Evolutionary conservation across 177 flowering plant species (phyloP).

Genomic region (Vitis hybrid): DNA sequence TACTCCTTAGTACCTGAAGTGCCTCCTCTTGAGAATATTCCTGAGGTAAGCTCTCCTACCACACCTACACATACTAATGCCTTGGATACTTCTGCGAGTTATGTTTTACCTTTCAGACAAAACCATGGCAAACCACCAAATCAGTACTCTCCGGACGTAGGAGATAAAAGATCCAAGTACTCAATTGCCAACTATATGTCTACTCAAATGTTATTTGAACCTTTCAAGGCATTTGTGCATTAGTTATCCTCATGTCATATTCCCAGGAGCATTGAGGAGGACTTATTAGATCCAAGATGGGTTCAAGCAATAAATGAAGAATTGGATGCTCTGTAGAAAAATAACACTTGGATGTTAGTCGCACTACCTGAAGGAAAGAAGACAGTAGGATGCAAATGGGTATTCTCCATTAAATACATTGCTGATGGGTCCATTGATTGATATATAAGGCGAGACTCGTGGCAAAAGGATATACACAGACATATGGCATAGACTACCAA

Average conservation of each 20-base stretch:
- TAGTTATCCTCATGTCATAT: not conserved
- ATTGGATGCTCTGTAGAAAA: not conserved
- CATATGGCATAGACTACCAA: not conserved
- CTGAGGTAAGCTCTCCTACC: not conserved
- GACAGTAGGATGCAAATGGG: too few species aligned
- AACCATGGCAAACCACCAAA: not conserved
- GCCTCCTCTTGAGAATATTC: too few species aligned
- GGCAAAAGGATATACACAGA: not conserved
- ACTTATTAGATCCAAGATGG: not conserved
- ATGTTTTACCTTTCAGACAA: not conserved
- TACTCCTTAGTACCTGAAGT: not conserved
- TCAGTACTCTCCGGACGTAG: not conserved
- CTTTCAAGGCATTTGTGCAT: not conserved
- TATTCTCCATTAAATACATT: too few species aligned
- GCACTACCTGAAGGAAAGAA: not conserved
- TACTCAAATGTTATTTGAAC: not conserved
- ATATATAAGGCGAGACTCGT: too few species aligned
- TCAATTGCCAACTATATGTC: conserved; percentile 2
- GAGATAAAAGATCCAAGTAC: not conserved
- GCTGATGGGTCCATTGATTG: too few species aligned
- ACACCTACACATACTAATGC: not conserved
- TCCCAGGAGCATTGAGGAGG: not conserved
- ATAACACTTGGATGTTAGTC: not conserved
- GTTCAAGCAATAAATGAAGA: not conserved
- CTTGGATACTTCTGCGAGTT: not conserved